Evolutionary conservation across 768 basidiomycete species (phyloP), one percentile per base, ranked within the genome.

Genomic region (Podaxis sp.): DNA sequence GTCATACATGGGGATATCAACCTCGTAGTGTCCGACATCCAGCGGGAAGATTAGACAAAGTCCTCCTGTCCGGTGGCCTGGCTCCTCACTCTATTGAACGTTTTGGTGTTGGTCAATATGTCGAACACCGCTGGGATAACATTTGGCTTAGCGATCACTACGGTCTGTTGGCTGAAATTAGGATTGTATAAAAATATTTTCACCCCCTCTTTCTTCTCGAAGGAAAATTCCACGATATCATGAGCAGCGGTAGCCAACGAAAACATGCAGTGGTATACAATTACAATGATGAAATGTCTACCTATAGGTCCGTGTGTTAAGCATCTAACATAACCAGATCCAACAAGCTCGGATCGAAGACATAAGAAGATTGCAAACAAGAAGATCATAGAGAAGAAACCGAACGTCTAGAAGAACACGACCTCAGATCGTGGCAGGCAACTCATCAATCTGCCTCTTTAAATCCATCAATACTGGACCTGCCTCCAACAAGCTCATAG

Each of bases 401-500:
- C 40, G 17, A 12, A 47, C 27, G 25, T 13, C 43, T 43, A 46
- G 55, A 57, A 13, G 38, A 46, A 46, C 43, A 38, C 55, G 4
- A 11, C 17, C 25, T 65, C 19, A 57, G 55, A 76, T 75, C 47
- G 74, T 76, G 3, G 72, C 67, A n/a, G 79, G 79, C 61, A 82
- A 66, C 1, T 68, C 79, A 64, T 90, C 87, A 55, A 91, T 88
- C 47, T 74, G 76, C 59, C 71, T 75, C 76, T 84, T 88, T 73
- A 91, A 69, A 49, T 74, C 66, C 61, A 77, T 72, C 63, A 91
- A 70, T 64, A 84, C 85, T 64, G 75, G 77, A 72, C 83, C 82
- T 24, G 88, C 82, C 65, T 86, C 82, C 49, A 91, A 70, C 22
- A 91, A 79, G 72, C 87, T 90, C 46, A 82, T 84, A n/a, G 86